phyloP scores from a whole-genome alignment of 2,329 filamentous ascomycete genomes.

The Westerdykella ornata region DNA sequence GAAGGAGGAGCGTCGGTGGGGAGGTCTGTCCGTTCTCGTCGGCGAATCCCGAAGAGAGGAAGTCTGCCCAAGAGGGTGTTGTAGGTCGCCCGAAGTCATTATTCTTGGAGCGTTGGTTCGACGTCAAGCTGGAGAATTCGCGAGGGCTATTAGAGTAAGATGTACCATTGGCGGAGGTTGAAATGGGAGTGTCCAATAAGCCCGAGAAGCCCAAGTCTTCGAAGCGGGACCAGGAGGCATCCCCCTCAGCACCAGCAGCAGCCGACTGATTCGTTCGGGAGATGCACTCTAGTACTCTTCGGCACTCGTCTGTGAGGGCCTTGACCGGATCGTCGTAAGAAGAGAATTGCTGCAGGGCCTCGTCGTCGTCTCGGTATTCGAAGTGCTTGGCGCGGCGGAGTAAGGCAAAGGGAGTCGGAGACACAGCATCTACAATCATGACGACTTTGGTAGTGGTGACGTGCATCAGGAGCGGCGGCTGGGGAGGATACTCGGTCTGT shows the following conservation, averaged over 20 bases:
- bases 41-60: conserved; percentile 85
- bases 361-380: conserved; percentile 85
- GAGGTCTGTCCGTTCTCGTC: conserved; percentile 63
- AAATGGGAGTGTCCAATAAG: conserved; percentile 59
- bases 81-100: conserved; percentile 71
- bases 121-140: conserved; percentile 69
- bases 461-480: conserved; percentile 68
- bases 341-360: conserved; percentile 75
- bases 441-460: conserved; percentile 79
- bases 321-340: conserved; percentile 82
- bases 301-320: conserved; percentile 88
- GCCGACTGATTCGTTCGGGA: conserved; percentile 79
- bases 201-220: conserved; percentile 89
- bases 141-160: conserved; percentile 39
- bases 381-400: conserved; percentile 89
- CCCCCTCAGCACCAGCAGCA: conserved; percentile 51
- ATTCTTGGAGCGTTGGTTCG: conserved; percentile 60
- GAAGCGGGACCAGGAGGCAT: conserved; percentile 94
- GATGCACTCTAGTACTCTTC: conserved; percentile 81
- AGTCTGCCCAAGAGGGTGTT: conserved; percentile 97
- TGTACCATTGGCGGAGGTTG: conserved; percentile 21
- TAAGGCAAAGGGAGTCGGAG: conserved; percentile 86
- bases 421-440: conserved; percentile 95
- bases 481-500: conserved; percentile 90
- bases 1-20: conserved; percentile 66